These are phyloP conservation scores for Phytopythium aichiense DNA, from an alignment of 352 stramenopile species.

Conservation along the genomic window DNA sequence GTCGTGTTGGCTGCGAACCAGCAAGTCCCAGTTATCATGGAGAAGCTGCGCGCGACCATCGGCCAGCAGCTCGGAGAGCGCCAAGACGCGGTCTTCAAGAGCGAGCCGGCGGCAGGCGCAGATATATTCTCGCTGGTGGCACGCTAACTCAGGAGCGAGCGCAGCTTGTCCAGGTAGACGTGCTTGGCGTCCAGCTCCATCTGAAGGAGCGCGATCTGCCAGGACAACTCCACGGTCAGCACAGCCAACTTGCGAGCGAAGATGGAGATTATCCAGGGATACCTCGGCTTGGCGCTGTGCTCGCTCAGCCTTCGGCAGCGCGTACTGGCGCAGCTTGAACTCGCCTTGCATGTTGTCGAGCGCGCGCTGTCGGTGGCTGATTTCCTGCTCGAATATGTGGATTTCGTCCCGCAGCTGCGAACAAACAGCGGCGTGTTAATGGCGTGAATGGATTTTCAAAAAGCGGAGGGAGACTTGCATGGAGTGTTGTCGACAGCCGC, in stretches of 20 bases:
- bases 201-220: constrained; percentile 57
- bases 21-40: constrained; percentile 33
- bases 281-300: constrained; percentile 59
- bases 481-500: constrained; percentile 42
- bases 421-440: neutral
- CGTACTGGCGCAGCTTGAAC: constrained; percentile 42
- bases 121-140: constrained; percentile 19
- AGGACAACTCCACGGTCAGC: neutral
- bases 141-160: constrained; percentile 22
- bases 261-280: neutral
- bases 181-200: constrained; percentile 64
- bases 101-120: constrained; percentile 16
- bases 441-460: neutral
- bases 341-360: constrained; percentile 33
- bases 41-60: constrained; percentile 13
- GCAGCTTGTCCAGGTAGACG: constrained; percentile 63
- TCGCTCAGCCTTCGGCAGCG: constrained; percentile 42
- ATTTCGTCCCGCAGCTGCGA: constrained; percentile 53
- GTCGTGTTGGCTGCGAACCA: constrained; percentile 50
- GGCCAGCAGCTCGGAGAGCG: neutral
- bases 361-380: constrained; percentile 29
- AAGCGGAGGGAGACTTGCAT: constrained; percentile 16
- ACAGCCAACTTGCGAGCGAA: neutral
- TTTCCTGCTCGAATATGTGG: constrained; percentile 52
- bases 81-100: constrained; percentile 8